Conservation (phyloP, 495 filamentous ascomycete species). For the Wilcoxina mikolae region DNA sequence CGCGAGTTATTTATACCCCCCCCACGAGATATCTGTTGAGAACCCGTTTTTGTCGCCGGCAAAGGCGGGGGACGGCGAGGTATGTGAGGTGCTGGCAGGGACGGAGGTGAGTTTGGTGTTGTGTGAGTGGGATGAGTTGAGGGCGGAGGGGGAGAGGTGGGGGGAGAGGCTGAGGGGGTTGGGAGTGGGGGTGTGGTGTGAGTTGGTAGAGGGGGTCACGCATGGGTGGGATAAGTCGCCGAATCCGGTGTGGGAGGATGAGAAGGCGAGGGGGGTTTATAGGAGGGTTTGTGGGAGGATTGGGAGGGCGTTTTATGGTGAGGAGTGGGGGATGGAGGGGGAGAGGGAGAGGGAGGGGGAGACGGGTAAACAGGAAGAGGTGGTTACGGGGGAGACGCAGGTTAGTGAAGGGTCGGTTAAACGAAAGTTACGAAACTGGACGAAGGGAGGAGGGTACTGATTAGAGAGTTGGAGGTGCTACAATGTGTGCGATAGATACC, state of each 20-base stretch:
- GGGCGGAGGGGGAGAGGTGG: conserved; percentile 59
- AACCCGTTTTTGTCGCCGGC: conserved; percentile 52
- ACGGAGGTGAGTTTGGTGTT: conserved; percentile 55
- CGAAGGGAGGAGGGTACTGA: no score
- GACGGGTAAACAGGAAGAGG: neutral
- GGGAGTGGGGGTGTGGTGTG: conserved; percentile 51
- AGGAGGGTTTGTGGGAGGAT: conserved; percentile 15
- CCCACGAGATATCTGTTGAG: conserved; percentile 37
- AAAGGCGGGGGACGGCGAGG: conserved; percentile 40
- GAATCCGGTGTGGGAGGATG: conserved; percentile 42
- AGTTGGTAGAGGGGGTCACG: conserved; percentile 53
- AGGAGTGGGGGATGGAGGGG: neutral
- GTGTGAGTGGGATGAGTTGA: conserved; percentile 86
- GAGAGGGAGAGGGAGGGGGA: neutral
- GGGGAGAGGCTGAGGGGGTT: conserved; percentile 41
- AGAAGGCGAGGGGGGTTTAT: conserved; percentile 14
- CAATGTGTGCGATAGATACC: no score
- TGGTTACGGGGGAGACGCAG: no score
- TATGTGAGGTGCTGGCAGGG: conserved; percentile 41
- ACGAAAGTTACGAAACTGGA: no score
- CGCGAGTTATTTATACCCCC: conserved; percentile 56
- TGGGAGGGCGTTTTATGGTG: conserved; percentile 1
- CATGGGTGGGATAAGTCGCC: conserved; percentile 85
- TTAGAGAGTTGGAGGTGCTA: no score
- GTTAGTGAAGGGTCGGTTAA: no score